Conservation (phyloP, 2,329 filamentous ascomycete species). For the Botrytis sinoallii region DNA sequence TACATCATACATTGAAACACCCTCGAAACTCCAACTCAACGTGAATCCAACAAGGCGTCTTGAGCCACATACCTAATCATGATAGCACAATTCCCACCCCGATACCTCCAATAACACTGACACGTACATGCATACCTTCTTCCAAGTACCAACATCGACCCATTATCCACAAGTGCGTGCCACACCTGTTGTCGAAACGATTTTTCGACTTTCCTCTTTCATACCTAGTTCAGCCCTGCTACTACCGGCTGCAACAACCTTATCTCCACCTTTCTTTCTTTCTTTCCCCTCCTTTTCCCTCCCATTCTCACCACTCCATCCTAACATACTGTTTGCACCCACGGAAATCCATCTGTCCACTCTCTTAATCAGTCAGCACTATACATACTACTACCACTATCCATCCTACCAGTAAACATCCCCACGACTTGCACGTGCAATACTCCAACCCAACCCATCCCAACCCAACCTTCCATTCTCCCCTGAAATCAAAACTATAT, state of each 20-base stretch:
- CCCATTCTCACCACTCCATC: background rate
- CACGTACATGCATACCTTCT: background rate
- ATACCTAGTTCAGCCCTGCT: constrained; percentile 7
- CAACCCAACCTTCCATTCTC: background rate
- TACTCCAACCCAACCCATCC: background rate
- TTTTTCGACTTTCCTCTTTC: background rate
- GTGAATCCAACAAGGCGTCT: background rate
- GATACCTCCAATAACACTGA: background rate
- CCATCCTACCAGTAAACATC: background rate
- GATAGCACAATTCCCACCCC: background rate
- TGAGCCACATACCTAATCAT: background rate
- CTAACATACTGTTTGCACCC: background rate
- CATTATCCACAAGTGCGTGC: background rate
- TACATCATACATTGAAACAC: background rate
- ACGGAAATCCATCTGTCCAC: background rate
- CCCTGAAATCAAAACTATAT: background rate
- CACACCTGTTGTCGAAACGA: background rate
- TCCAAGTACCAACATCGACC: background rate
- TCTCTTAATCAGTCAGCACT: background rate
- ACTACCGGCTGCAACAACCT: background rate
- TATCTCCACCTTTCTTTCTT: background rate
- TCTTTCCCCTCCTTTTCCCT: no score
- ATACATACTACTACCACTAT: background rate
- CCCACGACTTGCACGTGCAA: background rate
- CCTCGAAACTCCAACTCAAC: background rate